These are phyloP conservation scores for Saccharomycopsis sp. DNA, from an alignment of 805 yeast genomes.

Conservation along the genomic window DNA sequence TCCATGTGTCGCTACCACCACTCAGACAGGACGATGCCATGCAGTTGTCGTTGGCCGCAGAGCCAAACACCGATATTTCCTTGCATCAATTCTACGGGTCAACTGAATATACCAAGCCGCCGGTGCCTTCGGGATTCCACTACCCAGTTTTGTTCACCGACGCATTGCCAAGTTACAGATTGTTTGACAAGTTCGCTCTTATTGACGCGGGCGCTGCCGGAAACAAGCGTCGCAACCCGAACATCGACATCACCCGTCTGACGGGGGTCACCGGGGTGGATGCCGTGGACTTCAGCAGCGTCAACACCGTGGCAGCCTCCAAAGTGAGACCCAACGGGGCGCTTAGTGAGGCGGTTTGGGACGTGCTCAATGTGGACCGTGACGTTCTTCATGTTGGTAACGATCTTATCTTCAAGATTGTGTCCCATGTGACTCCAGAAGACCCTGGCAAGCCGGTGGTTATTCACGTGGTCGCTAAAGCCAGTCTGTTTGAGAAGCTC, in stretches of 20 bases:
- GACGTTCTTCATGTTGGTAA: conserved; percentile 49
- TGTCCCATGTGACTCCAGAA: conserved; percentile 24
- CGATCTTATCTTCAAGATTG: conserved; percentile 54
- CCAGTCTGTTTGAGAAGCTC: conserved; percentile 69
- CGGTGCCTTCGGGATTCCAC: conserved; percentile 51
- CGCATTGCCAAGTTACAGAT: conserved; percentile 44
- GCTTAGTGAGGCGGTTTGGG: conserved; percentile 37
- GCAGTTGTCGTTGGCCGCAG: conserved; percentile 56
- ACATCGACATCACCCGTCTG: conserved; percentile 1
- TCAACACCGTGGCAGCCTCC: conserved; percentile 1
- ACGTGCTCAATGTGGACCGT: conserved; percentile 55
- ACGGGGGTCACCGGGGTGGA: conserved; percentile 19
- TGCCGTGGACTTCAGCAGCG: conserved; percentile 9
- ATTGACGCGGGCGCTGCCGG: conserved; percentile 45
- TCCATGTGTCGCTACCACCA: conserved; percentile 35
- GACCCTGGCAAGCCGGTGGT: conserved; percentile 25
- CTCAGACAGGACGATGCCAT: conserved; percentile 48
- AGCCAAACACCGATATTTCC: conserved; percentile 42
- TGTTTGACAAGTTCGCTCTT: conserved; percentile 47
- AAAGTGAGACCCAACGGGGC: conserved; percentile 7
- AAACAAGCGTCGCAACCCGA: not conserved
- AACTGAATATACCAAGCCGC: conserved; percentile 8
- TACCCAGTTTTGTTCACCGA: conserved; percentile 62
- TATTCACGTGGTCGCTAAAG: conserved; percentile 47
- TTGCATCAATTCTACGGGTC: conserved; percentile 12